A percentile compares a stretch with the other conserved stretches of the same genome.
These are phyloP conservation scores for Bipolaris cookei DNA, from an alignment of 2,329 filamentous ascomycete genomes.

Conservation along the genomic window DNA sequence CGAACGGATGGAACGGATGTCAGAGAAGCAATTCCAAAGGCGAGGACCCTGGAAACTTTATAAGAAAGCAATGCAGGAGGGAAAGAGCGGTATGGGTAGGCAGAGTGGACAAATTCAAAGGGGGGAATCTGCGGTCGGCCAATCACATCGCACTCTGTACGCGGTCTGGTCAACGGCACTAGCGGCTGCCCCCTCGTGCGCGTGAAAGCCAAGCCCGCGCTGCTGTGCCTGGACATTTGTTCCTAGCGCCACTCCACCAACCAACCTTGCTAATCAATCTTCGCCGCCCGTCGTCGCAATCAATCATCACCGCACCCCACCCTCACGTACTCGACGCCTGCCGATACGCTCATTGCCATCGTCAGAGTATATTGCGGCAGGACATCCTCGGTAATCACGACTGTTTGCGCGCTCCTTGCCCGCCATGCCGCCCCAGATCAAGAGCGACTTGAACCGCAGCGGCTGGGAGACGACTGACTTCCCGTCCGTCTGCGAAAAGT, in stretches of 20 bases:
- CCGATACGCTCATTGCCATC: slow-evolving; percentile 16
- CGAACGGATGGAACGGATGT: slow-evolving; percentile 6
- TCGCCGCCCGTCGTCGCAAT: slow-evolving; percentile 7
- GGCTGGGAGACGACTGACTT: slow-evolving; percentile 96
- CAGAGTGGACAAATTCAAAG: slow-evolving; percentile 29
- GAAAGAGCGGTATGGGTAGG: slow-evolving; percentile 38
- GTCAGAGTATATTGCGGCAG: not conserved
- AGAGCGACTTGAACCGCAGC: slow-evolving; percentile 91
- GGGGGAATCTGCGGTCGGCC: slow-evolving; percentile 13
- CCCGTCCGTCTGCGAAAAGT: slow-evolving; percentile 88
- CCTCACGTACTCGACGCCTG: slow-evolving; percentile 15
- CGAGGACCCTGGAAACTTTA: slow-evolving; percentile 23
- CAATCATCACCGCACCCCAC: slow-evolving; percentile 22
- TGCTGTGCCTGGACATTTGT: slow-evolving; percentile 27
- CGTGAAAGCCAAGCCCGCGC: slow-evolving; percentile 16
- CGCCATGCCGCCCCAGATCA: slow-evolving; percentile 86
- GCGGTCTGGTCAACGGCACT: slow-evolving; percentile 17
- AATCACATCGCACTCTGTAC: slow-evolving; percentile 27
- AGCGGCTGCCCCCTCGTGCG: slow-evolving; percentile 21
- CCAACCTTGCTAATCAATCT: slow-evolving; percentile 8
- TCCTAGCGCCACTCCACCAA: slow-evolving; percentile 24
- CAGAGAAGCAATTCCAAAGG: slow-evolving; percentile 25
- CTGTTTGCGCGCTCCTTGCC: slow-evolving; percentile 1
- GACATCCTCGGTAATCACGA: not conserved
- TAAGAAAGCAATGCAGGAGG: slow-evolving; percentile 21